Conservation (phyloP, 371 early-diverging fungal species). For the Saksenaea vasiformis region DNA sequence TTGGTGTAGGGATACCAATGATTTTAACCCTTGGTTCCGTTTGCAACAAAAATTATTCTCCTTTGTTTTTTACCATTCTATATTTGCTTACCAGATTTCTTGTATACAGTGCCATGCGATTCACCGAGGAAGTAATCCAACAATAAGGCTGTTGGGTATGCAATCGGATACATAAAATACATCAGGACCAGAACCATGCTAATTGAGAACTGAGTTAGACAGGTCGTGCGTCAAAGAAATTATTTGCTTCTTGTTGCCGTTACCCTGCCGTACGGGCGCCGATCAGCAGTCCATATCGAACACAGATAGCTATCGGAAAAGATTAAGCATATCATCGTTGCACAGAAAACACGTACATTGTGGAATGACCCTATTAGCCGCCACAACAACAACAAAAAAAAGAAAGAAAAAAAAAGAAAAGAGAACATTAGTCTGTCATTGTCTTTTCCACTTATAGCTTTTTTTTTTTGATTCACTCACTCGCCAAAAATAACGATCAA, state of each 20-base stretch:
- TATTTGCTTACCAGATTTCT: conserved; percentile 61
- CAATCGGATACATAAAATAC: conserved; percentile 63
- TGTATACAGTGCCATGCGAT: conserved; percentile 81
- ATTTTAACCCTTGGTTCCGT: conserved; percentile 58
- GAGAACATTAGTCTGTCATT: not conserved
- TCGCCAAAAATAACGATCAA: conserved; percentile 94
- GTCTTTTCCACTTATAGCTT: not conserved
- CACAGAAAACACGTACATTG: conserved; percentile 31
- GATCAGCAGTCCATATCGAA: conserved; percentile 76
- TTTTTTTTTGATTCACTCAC: conserved; percentile 53
- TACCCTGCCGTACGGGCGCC: conserved; percentile 75
- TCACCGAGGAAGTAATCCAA: conserved; percentile 83
- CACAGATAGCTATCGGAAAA: conserved; percentile 54
- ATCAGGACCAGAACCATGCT: conserved; percentile 26
- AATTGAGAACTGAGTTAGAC: not conserved
- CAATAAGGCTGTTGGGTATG: conserved; percentile 81
- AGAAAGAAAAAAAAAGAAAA: too few species aligned
- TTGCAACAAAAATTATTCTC: not conserved
- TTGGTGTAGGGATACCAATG: conserved; percentile 87
- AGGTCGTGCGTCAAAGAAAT: conserved; percentile 7
- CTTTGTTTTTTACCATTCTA: not conserved
- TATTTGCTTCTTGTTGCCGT: not conserved
- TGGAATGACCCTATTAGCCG: conserved; percentile 41
- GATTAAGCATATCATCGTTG: not conserved
- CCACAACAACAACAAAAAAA: too few species aligned